Evolutionary conservation across 2,329 filamentous ascomycete genomes (phyloP).

Genomic region (Clarireedia paspali): DNA sequence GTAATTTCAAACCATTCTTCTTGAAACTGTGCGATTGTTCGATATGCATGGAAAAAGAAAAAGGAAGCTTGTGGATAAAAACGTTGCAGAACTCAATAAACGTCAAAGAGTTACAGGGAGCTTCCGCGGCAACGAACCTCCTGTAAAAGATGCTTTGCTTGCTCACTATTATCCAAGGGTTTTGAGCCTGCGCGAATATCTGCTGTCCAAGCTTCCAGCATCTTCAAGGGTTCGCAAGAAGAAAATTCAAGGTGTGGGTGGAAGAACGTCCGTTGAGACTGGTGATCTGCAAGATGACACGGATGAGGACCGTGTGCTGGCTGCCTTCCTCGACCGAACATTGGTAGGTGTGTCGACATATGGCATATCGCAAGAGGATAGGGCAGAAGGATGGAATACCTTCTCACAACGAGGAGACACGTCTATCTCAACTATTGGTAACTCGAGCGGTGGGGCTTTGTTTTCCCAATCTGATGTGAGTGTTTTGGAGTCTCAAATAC

Average conservation of each 20-base stretch:
- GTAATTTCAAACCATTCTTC: no score
- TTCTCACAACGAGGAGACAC: conserved; percentile 61
- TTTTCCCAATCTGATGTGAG: conserved; percentile 59
- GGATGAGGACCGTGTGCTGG: conserved; percentile 10
- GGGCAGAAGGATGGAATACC: conserved; percentile 47
- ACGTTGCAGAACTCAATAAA: conserved; percentile 20
- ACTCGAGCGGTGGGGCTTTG: conserved; percentile 34
- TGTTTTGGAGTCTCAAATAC: conserved; percentile 4
- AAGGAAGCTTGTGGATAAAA: conserved; percentile 22
- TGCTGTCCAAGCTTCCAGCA: conserved; percentile 57
- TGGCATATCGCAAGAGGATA: conserved; percentile 28
- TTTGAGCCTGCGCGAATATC: conserved; percentile 60
- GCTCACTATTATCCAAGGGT: conserved; percentile 60
- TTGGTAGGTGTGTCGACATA: conserved; percentile 23
- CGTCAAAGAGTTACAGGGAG: conserved; percentile 20
- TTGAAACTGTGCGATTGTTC: not conserved
- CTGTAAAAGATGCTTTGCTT: conserved; percentile 54
- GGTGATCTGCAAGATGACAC: not conserved
- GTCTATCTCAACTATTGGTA: conserved; percentile 43
- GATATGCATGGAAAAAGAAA: conserved; percentile 38
- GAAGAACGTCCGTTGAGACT: not conserved
- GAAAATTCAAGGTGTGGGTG: conserved; percentile 40
- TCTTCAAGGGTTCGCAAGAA: conserved; percentile 55
- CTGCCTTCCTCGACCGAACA: conserved; percentile 25
- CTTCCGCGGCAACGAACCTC: conserved; percentile 9